These are phyloP conservation scores for Aspergillus novoparasiticus DNA, from an alignment of 2,329 filamentous ascomycete species.

Conservation along the genomic window DNA sequence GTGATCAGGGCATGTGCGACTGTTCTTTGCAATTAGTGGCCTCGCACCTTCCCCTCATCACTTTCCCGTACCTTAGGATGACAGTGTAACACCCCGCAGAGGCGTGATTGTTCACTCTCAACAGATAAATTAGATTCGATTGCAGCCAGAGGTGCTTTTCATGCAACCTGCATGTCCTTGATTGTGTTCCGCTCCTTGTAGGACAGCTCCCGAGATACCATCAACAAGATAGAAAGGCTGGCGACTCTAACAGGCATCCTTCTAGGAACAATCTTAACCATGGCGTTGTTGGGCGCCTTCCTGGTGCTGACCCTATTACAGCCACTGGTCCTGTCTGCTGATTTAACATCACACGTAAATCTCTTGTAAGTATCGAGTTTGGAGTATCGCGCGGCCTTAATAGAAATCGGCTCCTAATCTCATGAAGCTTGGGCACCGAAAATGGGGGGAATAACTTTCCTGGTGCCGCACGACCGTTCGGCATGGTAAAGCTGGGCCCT, in stretches of 20 bases:
- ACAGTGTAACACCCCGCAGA: not conserved
- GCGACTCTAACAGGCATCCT: conserved; percentile 5
- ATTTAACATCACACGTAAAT: conserved; percentile 30
- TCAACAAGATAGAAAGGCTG: not conserved
- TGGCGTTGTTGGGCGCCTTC: conserved; percentile 13
- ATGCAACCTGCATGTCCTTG: not conserved
- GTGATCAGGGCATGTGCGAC: conserved; percentile 21
- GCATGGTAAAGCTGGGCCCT: conserved; percentile 48
- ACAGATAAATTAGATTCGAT: not conserved
- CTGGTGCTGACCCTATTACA: conserved; percentile 20
- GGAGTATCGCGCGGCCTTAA: not conserved
- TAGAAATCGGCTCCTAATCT: conserved; percentile 9
- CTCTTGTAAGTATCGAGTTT: conserved; percentile 27
- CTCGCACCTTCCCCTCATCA: conserved; percentile 5
- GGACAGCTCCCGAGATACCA: conserved; percentile 2
- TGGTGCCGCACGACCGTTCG: conserved; percentile 45
- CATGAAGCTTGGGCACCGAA: conserved; percentile 31
- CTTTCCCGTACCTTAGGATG: not conserved
- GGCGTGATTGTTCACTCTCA: not conserved
- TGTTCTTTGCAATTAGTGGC: conserved; percentile 14
- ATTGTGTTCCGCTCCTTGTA: conserved; percentile 1
- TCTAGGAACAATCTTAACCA: conserved; percentile 11
- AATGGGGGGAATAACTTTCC: conserved; percentile 48
- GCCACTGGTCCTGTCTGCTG: conserved; percentile 16
- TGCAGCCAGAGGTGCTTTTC: not conserved